These are phyloP conservation scores for Phytophthora podocarpi DNA, from an alignment of 352 stramenopile species.

Conservation along the genomic window DNA sequence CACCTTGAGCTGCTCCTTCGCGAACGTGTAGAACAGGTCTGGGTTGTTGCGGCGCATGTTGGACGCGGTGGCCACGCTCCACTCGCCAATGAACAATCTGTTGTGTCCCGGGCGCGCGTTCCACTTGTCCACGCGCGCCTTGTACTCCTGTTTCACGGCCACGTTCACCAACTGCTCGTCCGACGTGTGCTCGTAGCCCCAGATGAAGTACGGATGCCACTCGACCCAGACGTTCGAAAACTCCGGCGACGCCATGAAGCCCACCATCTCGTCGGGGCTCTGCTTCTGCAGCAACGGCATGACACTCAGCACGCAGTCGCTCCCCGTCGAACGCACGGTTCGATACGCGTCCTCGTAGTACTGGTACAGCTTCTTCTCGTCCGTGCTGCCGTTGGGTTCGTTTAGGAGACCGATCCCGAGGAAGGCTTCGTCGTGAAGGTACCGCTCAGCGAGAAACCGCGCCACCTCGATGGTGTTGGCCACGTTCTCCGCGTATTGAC, in stretches of 20 bases:
- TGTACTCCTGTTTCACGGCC: conserved; percentile 40
- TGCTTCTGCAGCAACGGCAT: conserved; percentile 69
- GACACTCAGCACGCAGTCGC: conserved; percentile 71
- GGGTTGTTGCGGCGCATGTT: conserved; percentile 54
- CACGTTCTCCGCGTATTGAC: conserved; percentile 66
- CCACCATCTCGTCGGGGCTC: conserved; percentile 55
- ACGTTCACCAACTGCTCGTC: conserved; percentile 52
- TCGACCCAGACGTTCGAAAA: conserved; percentile 85
- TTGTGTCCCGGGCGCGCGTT: conserved; percentile 40
- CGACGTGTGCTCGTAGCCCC: conserved; percentile 66
- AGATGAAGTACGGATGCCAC: conserved; percentile 85
- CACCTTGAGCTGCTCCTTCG: conserved; percentile 53
- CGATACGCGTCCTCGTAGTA: conserved; percentile 82
- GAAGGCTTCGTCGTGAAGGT: conserved; percentile 68
- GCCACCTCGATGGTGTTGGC: conserved; percentile 56
- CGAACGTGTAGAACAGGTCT: conserved; percentile 52
- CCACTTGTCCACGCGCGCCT: conserved; percentile 36
- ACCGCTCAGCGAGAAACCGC: conserved; percentile 62
- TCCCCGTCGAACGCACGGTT: conserved; percentile 54
- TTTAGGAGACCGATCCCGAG: conserved; percentile 78
- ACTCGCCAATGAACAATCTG: conserved; percentile 66
- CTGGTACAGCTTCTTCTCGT: conserved; percentile 54
- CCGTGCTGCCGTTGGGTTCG: conserved; percentile 57
- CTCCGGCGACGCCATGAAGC: conserved; percentile 51
- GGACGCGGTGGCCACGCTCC: conserved; percentile 47